Base-by-base conservation (phyloP, 1,284 basidiomycete genomes). In the Kwoniella shivajii region DNA sequence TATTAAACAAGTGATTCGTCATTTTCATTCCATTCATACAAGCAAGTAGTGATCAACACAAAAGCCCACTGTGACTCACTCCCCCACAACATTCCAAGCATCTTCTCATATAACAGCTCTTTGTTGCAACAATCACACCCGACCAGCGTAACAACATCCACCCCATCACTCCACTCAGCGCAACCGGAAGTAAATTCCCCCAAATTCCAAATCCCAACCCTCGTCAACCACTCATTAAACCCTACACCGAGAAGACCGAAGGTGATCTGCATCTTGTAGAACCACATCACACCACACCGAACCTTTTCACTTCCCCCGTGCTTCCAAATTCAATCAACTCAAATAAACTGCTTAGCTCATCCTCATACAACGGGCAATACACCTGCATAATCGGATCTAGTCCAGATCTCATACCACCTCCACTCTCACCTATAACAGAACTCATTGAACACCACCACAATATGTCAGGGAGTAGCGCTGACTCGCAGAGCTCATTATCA, bases 401-500 rank as follows among this genome's bases (percentile, higher is more conserved):
- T 44, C 16, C 36, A 22, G 0, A 34, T 9, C 24, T 27, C 14
- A 34, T 29, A 36, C 41, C 20, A 22, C 3, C 22, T 13, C 50
- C 20, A 18, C 24, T 22, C 20, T 37, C 24, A 5, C 14, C 41
- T 11, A 18, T 34, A 14, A 20, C 39, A 34, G 24, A 26, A 18
- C 33, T 6, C 36, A 39, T 22, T 26, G 38, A 33, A 16, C 30
- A 27, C 27, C 41, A 26, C 16, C 20, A n/a, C 33, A 22, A 20
- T 37, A 27, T 34, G 26, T 31, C 37, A 14, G 27, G 33, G 14
- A 36, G n/a, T 20, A 43, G 43, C 31, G 27, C 31, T 24, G 29
- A 46, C 27, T 41, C 45, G 22, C 54, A 42, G 27, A 56, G 54
- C 27, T 46, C 66, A 5, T 52, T 72, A 18, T 55, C 68, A 4